A percentile compares a stretch with the other conserved stretches of the same genome.
These are phyloP conservation scores for Tylopilus sp. DNA, from an alignment of 768 basidiomycete genomes.

Conservation along the genomic window DNA sequence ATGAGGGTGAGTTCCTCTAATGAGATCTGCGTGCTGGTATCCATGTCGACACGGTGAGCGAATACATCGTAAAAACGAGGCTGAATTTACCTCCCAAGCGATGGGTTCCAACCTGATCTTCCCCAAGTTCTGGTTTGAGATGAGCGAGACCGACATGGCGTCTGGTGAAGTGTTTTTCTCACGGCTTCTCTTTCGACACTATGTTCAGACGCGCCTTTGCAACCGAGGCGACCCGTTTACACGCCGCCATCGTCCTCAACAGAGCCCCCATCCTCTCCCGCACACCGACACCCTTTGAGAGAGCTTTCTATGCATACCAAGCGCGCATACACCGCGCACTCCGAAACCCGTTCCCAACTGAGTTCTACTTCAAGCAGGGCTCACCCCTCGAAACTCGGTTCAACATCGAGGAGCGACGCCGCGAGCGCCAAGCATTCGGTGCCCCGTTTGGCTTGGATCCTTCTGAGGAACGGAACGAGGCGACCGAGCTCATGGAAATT, in stretches of 20 bases:
- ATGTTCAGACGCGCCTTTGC: conserved; percentile 39
- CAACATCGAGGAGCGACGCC: conserved; percentile 65
- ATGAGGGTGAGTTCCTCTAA: conserved; percentile 86
- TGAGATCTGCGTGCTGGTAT: conserved; percentile 90
- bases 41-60: conserved; percentile 49
- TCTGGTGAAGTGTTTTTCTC: conserved; percentile 28
- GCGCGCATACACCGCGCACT: conserved; percentile 78
- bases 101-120: conserved; percentile 90
- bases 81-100: conserved; percentile 83
- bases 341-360: conserved; percentile 82
- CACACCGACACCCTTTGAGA: conserved; percentile 69
- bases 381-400: conserved; percentile 82
- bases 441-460: conserved; percentile 48
- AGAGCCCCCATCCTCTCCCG: conserved; percentile 74
- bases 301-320: conserved; percentile 82
- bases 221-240: conserved; percentile 46
- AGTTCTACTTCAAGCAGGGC: conserved; percentile 94
- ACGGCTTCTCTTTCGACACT: conserved; percentile 17
- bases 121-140: conserved; percentile 78
- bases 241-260: conserved; percentile 71
- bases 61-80: not conserved
- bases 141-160: conserved; percentile 69
- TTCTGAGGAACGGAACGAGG: conserved; percentile 38
- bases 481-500: conserved; percentile 55
- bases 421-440: conserved; percentile 76